These are phyloP conservation scores for Leptographium procerum DNA, from an alignment of 2,329 filamentous ascomycete species.

Conservation along the genomic window DNA sequence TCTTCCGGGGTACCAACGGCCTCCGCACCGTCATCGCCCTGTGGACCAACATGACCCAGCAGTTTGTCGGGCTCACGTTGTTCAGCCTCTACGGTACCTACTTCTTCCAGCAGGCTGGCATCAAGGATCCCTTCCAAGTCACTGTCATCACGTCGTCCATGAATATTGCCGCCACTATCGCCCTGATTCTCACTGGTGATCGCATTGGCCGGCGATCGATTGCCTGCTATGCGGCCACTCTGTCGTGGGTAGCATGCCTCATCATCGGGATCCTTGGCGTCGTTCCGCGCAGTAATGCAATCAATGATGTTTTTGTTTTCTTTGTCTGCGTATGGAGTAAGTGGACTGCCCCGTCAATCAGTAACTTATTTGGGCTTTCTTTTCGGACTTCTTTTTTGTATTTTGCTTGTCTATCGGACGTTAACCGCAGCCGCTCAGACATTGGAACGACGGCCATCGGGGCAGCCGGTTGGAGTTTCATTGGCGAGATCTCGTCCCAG, in stretches of 20 bases:
- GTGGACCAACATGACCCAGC: conserved; percentile 16
- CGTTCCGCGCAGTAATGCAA: conserved; percentile 8
- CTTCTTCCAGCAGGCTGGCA: conserved; percentile 23
- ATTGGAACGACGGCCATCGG: conserved; percentile 16
- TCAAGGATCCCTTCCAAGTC: conserved; percentile 14
- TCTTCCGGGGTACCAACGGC: conserved; percentile 20
- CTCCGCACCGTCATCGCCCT: conserved; percentile 19
- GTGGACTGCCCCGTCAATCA: conserved; percentile 1
- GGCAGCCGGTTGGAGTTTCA: conserved; percentile 19
- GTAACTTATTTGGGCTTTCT: too few species aligned
- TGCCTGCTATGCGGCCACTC: conserved; percentile 6
- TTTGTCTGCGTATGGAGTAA: conserved; percentile 16
- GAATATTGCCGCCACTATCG: conserved; percentile 10
- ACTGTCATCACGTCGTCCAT: conserved; percentile 6
- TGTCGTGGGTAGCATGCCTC: conserved; percentile 10
- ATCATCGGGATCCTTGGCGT: conserved; percentile 14
- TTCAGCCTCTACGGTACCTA: conserved; percentile 16
- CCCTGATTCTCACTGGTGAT: conserved; percentile 12
- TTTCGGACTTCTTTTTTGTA: too few species aligned
- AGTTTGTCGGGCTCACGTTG: conserved; percentile 15
- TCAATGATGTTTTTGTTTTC: conserved; percentile 12
- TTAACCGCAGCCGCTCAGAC: not conserved
- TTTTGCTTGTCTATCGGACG: not conserved
- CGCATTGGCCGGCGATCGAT: conserved; percentile 11
- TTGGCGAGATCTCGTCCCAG: conserved; percentile 24